Evolutionary conservation across 1,284 basidiomycete species (phyloP), one percentile per base, ranked within the genome.

Genomic region (Leccinum colubrinum): DNA sequence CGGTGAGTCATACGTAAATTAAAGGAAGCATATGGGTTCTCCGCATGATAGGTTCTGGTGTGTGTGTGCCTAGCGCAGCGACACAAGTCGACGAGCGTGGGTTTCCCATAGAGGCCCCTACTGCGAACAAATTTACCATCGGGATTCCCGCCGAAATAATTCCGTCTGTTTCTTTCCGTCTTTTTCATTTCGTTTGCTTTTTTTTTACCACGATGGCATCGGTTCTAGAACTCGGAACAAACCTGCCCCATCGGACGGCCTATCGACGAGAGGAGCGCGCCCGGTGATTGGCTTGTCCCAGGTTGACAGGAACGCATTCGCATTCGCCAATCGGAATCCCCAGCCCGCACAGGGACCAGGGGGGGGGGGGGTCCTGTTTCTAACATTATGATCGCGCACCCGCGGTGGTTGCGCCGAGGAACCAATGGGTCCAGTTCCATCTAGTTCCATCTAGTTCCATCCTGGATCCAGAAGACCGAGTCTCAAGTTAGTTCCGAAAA

Each of bases 161-260:
- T 27, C 53, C 33, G 15, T 6, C 39, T n/a, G 35, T 55, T 30
- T 30, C 41, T 43, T 39, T 39, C 39, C 39, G 39, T 15, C 46
- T 20, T 12, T 12, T 48, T 48, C 17, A 48, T 48, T 48, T 46
- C n/a, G 11, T 12, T 20, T 12, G 4, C 20, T 12, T 3, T 2
- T 41, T 65, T 65, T 67, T 33, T 30, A 61, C 66, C 64, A 69
- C 60, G 55, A 58, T 53, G 25, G 52, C 52, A 65, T 58, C 67
- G 59, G 57, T 37, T 27, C 46, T 30, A 25, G 59, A 59, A 50
- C 55, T 52, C 50, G 59, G 62, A 54, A 65, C 50, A 48, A 50
- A 41, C 52, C 17, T 48, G 46, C 17, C 20, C 46, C 11, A 12
- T 20, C 11, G 17, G 46, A 12, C 11, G 46, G 46, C 6, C 46